These are phyloP conservation scores for Beverwykella pulmonaria DNA, from an alignment of 495 filamentous ascomycete species.

Conservation along the genomic window DNA sequence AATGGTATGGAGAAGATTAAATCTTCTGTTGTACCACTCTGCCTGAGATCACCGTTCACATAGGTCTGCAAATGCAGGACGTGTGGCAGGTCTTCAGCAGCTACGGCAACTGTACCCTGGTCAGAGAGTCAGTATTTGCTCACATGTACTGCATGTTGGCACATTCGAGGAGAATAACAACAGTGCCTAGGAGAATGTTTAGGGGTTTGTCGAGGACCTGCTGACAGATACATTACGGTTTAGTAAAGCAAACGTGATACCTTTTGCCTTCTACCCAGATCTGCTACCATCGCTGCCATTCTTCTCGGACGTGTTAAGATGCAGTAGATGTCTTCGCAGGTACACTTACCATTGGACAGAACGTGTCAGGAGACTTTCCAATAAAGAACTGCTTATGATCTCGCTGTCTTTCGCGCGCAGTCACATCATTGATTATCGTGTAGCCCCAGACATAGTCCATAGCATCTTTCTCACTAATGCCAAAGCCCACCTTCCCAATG, in stretches of 20 bases:
- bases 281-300: too few species aligned
- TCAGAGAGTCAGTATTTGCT: constrained; percentile 27
- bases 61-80: constrained; percentile 49
- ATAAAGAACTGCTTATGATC: constrained; percentile 64
- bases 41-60: constrained; percentile 52
- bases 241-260: too few species aligned
- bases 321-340: neutral
- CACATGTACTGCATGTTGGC: neutral
- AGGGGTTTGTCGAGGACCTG: too few species aligned
- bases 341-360: constrained; percentile 54
- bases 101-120: constrained; percentile 55
- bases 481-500: constrained; percentile 54
- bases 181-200: too few species aligned
- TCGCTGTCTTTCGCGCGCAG: constrained; percentile 58
- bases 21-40: constrained; percentile 49
- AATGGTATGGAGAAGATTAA: constrained; percentile 53
- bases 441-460: constrained; percentile 58
- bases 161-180: too few species aligned
- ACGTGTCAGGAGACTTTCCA: constrained; percentile 59
- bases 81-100: constrained; percentile 48
- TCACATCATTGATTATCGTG: constrained; percentile 62
- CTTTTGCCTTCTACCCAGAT: neutral
- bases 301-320: too few species aligned
- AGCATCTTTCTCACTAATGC: constrained; percentile 52
- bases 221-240: too few species aligned